phyloP scores from a whole-genome alignment of 2,329 filamentous ascomycete species.

The Nannizzia gypsea region DNA sequence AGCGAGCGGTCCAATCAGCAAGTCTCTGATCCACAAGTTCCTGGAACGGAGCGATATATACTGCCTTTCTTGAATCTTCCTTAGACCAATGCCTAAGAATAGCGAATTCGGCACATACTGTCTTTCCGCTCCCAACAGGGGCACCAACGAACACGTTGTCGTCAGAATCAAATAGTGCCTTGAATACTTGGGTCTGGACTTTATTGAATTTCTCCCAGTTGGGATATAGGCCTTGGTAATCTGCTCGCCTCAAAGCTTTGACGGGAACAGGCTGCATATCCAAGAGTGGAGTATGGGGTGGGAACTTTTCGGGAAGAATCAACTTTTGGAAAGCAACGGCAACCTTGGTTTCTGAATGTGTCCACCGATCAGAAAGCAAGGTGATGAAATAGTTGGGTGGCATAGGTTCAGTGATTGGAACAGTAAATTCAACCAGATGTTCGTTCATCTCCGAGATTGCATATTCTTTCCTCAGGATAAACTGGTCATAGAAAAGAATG shows the following conservation, averaged over 20 bases:
- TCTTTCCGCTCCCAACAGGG: slow-evolving; percentile 93
- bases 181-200: slow-evolving; percentile 94
- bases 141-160: slow-evolving; percentile 89
- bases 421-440: slow-evolving; percentile 90
- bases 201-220: slow-evolving; percentile 87
- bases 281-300: slow-evolving; percentile 79
- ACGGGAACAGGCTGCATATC: slow-evolving; percentile 87
- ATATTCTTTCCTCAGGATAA: slow-evolving; percentile 82
- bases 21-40: slow-evolving; percentile 74
- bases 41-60: slow-evolving; percentile 92
- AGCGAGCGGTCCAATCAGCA: slow-evolving; percentile 73
- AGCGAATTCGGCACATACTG: slow-evolving; percentile 89
- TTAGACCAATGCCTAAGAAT: slow-evolving; percentile 78
- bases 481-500: slow-evolving; percentile 87
- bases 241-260: slow-evolving; percentile 72
- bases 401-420: slow-evolving; percentile 94
- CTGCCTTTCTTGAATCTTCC: slow-evolving; percentile 59
- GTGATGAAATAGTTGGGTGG: slow-evolving; percentile 98
- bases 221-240: slow-evolving; percentile 71
- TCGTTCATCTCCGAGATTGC: slow-evolving; percentile 77
- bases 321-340: slow-evolving; percentile 92
- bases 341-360: slow-evolving; percentile 90
- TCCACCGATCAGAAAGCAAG: slow-evolving; percentile 90
- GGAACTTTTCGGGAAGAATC: slow-evolving; percentile 88
- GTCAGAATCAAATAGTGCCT: slow-evolving; percentile 78